These are phyloP conservation scores for Fusarium circinatum DNA, from an alignment of 2,329 filamentous ascomycete genomes.

Conservation along the genomic window DNA sequence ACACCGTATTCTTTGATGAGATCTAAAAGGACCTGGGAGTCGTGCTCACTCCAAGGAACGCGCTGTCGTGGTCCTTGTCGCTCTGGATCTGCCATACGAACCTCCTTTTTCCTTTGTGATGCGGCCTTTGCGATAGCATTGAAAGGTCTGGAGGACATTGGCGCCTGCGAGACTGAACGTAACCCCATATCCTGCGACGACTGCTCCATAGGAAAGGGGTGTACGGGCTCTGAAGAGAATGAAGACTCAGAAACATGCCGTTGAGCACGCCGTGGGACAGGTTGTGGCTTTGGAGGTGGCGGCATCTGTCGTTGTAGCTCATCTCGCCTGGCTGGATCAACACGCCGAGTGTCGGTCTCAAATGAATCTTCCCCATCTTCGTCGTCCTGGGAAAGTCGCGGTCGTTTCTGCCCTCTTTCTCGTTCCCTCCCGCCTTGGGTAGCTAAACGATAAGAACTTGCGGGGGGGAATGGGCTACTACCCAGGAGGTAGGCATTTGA, in stretches of 20 bases:
- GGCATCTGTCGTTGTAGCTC: conserved; percentile 26
- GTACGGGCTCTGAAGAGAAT: conserved; percentile 8
- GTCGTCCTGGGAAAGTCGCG: conserved; percentile 12
- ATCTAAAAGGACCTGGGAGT: conserved; percentile 54
- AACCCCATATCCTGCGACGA: conserved; percentile 24
- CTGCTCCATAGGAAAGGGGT: conserved; percentile 42
- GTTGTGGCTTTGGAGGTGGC: conserved; percentile 21
- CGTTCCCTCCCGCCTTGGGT: neutral
- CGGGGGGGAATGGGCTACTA: conserved; percentile 19
- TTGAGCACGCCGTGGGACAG: neutral
- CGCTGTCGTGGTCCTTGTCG: conserved; percentile 40
- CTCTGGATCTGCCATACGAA: conserved; percentile 24
- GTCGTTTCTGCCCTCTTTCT: neutral
- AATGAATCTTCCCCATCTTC: conserved; percentile 44
- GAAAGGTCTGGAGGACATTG: conserved; percentile 16
- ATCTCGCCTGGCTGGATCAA: conserved; percentile 38
- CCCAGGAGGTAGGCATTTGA: conserved; percentile 33
- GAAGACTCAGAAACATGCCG: conserved; percentile 3
- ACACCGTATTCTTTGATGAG: conserved; percentile 50
- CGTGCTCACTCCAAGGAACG: conserved; percentile 55
- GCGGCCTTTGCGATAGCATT: conserved; percentile 46
- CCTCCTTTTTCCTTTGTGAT: conserved; percentile 23
- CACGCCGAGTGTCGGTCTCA: conserved; percentile 44
- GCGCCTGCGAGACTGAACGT: neutral
- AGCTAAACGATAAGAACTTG: conserved; percentile 3